These are phyloP conservation scores for Phellopilus nigrolimitatus DNA, from an alignment of 1,284 basidiomycete species.

Conservation along the genomic window DNA sequence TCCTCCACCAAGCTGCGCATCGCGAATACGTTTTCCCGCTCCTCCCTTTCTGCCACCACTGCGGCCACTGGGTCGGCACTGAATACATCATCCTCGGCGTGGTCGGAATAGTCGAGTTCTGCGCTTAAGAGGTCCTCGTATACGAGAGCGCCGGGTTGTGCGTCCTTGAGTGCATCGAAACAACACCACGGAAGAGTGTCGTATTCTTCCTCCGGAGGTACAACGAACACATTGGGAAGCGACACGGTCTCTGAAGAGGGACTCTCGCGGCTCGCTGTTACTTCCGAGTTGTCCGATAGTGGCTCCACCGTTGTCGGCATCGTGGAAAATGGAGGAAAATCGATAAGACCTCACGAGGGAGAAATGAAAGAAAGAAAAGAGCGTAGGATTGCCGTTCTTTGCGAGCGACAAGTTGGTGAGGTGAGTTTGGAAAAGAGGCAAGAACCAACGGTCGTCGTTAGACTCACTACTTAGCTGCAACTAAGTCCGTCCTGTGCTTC, in stretches of 20 bases:
- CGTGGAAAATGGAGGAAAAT: neutral
- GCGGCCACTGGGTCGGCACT: neutral
- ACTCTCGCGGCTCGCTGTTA: neutral
- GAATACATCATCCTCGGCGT: slow-evolving; percentile 13
- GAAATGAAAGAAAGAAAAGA: neutral
- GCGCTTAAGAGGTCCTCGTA: slow-evolving; percentile 13
- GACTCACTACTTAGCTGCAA: too few relatives aligned
- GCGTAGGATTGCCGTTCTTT: neutral
- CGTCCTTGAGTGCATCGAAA: slow-evolving; percentile 50
- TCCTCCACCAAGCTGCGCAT: slow-evolving; percentile 18
- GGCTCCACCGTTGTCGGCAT: neutral
- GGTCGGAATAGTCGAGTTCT: slow-evolving; percentile 15
- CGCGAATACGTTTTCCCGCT: slow-evolving; percentile 10
- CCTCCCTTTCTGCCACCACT: slow-evolving; percentile 1
- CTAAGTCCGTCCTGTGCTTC: neutral
- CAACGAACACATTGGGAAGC: slow-evolving; percentile 56
- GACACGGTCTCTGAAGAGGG: neutral
- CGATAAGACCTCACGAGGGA: neutral
- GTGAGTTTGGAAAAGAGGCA: neutral
- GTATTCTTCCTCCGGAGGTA: slow-evolving; percentile 68
- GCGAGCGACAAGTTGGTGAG: slow-evolving; percentile 12
- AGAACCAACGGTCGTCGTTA: neutral
- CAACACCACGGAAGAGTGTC: slow-evolving; percentile 56
- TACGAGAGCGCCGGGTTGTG: slow-evolving; percentile 17
- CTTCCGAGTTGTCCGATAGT: neutral